phyloP scores from a whole-genome alignment of 2,329 filamentous ascomycete species.

The Ascocoryne sarcoides region DNA sequence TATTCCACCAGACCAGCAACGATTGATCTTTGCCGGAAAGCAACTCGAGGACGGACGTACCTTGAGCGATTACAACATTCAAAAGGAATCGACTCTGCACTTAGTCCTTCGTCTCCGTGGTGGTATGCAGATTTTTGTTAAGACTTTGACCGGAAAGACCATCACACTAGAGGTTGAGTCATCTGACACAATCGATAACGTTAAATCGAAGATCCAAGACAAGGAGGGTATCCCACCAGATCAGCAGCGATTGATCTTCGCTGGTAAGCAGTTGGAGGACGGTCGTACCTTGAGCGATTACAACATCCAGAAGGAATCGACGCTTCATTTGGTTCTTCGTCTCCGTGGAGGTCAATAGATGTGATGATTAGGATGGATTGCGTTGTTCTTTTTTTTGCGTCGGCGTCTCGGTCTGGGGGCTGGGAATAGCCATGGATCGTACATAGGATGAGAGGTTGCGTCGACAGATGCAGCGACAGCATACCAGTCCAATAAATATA shows the following conservation, averaged over 20 bases:
- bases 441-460: conserved; percentile 5
- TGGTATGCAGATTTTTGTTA: conserved; percentile 68
- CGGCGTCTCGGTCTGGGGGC: conserved; percentile 16
- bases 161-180: conserved; percentile 62
- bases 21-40: conserved; percentile 63
- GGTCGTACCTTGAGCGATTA: conserved; percentile 71
- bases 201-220: conserved; percentile 64
- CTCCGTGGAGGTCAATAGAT: conserved; percentile 54
- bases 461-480: neutral
- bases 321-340: conserved; percentile 61
- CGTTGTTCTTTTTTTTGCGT: conserved; percentile 11
- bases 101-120: conserved; percentile 63
- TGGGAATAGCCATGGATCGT: conserved; percentile 10
- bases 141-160: conserved; percentile 62
- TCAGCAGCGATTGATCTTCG: conserved; percentile 62
- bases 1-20: conserved; percentile 62
- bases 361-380: conserved; percentile 6
- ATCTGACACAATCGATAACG: conserved; percentile 62
- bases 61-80: conserved; percentile 83
- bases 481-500: conserved; percentile 12
- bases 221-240: conserved; percentile 65
- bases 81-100: conserved; percentile 68
- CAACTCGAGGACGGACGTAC: conserved; percentile 69
- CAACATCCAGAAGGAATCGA: conserved; percentile 77
- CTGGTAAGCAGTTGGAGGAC: conserved; percentile 65